Percentiles rank a stretch among this genome's conserved stretches.
Conservation (phyloP, 176 grass and related monocot genomes). For the Thinopyrum elongatum region DNA sequence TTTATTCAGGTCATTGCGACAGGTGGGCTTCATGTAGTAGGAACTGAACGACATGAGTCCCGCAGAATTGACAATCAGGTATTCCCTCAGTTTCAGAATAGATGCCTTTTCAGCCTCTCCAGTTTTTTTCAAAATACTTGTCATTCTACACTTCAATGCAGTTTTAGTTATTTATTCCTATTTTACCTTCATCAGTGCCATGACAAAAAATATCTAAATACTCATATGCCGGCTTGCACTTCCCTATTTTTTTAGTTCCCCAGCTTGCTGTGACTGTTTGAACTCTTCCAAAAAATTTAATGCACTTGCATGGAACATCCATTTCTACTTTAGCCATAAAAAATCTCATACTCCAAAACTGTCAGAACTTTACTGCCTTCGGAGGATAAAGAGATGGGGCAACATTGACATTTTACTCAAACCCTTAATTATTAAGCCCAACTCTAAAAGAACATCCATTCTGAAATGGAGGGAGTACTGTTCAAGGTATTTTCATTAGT, state of each 20-base stretch:
- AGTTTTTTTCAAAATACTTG: neutral
- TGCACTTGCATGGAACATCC: neutral
- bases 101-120: neutral
- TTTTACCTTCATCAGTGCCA: neutral
- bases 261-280: neutral
- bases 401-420: neutral
- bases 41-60: constrained; percentile 95
- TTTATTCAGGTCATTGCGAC: constrained; percentile 73
- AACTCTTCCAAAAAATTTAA: neutral
- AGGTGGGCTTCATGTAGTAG: constrained; percentile 94
- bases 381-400: neutral
- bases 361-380: neutral
- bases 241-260: neutral
- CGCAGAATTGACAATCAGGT: constrained; percentile 99
- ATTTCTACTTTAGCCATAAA: neutral
- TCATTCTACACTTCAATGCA: neutral
- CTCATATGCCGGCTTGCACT: constrained; percentile 3
- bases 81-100: neutral
- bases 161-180: neutral
- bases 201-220: neutral
- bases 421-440: neutral
- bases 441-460: neutral
- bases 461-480: neutral
- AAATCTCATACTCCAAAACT: neutral
- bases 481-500: neutral